Percentiles rank a stretch among this genome's conserved stretches.
These are phyloP conservation scores for Phialophora chinensis DNA, from an alignment of 2,329 filamentous ascomycete species.

Conservation along the genomic window DNA sequence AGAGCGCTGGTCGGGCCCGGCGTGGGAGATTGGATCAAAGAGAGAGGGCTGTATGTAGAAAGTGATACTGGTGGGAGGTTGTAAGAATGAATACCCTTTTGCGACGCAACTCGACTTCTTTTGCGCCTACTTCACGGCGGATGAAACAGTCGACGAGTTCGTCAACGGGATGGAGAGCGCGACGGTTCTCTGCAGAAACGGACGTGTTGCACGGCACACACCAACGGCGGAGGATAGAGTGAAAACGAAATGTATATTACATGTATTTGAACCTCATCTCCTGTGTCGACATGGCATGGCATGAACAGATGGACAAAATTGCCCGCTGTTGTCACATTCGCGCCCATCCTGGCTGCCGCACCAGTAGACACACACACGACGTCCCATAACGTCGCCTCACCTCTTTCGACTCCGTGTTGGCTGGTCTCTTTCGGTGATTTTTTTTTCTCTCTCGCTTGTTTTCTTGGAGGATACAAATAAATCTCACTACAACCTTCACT, in stretches of 20 bases:
- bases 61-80: neutral
- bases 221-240: neutral
- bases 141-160: neutral
- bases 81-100: neutral
- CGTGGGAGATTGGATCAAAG: conserved; percentile 34
- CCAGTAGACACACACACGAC: neutral
- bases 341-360: too few species aligned
- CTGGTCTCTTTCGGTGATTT: too few species aligned
- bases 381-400: neutral
- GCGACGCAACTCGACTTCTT: neutral
- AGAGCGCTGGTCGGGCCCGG: conserved; percentile 44
- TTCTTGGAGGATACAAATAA: neutral
- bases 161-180: neutral
- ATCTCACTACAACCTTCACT: neutral
- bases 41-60: conserved; percentile 28
- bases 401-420: neutral
- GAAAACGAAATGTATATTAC: neutral
- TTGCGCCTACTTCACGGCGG: neutral
- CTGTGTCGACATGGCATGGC: neutral
- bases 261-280: neutral
- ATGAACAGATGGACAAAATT: neutral
- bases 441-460: too few species aligned
- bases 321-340: neutral
- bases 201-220: neutral
- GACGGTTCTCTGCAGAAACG: neutral